A percentile compares a stretch with the other conserved stretches of the same genome.
Conservation (phyloP, 1,284 basidiomycete species). For the Leccinum ponderosum region DNA sequence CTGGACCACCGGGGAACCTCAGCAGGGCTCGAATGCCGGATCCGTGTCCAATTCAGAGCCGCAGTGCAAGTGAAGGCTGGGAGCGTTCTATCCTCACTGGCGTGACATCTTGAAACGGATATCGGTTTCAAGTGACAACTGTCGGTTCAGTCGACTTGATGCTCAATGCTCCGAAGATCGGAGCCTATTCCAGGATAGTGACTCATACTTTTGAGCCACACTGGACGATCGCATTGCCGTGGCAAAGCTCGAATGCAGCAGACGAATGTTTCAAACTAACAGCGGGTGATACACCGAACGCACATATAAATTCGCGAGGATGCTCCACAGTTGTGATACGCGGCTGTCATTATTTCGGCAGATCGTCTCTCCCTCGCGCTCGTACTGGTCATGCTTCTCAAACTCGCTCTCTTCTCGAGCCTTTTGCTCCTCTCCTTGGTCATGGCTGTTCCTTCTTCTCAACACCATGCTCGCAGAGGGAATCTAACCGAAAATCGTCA, state of each 20-base stretch:
- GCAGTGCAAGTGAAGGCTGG: too few relatives aligned
- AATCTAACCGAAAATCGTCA: neutral
- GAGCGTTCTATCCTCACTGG: too few relatives aligned
- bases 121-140: too few relatives aligned
- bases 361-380: neutral
- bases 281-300: neutral
- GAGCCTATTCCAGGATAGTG: neutral
- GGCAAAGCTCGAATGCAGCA: too few relatives aligned
- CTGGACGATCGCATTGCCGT: neutral
- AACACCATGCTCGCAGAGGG: neutral
- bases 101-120: too few relatives aligned
- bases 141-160: too few relatives aligned
- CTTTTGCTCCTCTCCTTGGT: slow-evolving; percentile 1
- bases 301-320: neutral
- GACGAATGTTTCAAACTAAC: neutral
- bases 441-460: slow-evolving; percentile 6
- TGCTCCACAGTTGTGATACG: neutral
- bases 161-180: neutral
- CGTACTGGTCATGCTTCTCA: slow-evolving; percentile 6
- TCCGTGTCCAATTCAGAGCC: too few relatives aligned
- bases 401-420: neutral
- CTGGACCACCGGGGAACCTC: too few relatives aligned
- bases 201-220: neutral
- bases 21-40: too few relatives aligned
- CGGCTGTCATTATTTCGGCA: neutral